phyloP scores from a whole-genome alignment of 768 basidiomycete genomes.

The Agrocybe pediades region DNA sequence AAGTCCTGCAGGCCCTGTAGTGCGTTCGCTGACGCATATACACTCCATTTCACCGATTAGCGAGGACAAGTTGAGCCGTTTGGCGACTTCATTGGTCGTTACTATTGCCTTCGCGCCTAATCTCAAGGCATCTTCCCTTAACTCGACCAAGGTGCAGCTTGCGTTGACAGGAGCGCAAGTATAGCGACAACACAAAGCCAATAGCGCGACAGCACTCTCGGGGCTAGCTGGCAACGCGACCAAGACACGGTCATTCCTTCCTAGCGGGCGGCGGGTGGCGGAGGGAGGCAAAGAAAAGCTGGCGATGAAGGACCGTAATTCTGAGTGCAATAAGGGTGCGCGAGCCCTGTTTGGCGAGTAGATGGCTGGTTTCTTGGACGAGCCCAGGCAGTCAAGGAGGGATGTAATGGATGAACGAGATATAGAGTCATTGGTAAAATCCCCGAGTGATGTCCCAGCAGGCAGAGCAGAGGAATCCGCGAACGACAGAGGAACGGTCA shows the following conservation, averaged over 20 bases:
- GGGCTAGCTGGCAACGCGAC: constrained; percentile 46
- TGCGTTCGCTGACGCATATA: constrained; percentile 34
- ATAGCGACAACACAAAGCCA: constrained; percentile 44
- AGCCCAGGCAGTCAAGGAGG: constrained; percentile 42
- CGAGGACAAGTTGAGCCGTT: constrained; percentile 35
- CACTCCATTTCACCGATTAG: constrained; percentile 37
- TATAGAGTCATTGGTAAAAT: constrained; percentile 33
- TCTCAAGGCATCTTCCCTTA: constrained; percentile 41
- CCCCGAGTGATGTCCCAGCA: constrained; percentile 36
- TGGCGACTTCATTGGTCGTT: constrained; percentile 40
- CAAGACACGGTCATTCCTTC: constrained; percentile 48
- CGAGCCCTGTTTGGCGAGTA: constrained; percentile 39
- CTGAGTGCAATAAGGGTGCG: constrained; percentile 35
- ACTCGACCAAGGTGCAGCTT: constrained; percentile 44
- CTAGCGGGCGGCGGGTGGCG: constrained; percentile 25
- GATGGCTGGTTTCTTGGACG: constrained; percentile 35
- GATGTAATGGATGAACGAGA: constrained; percentile 31
- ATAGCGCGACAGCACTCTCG: constrained; percentile 47
- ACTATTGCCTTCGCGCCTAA: constrained; percentile 42
- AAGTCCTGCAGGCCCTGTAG: constrained; percentile 37
- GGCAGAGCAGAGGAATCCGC: constrained; percentile 20
- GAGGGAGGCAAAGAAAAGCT: constrained; percentile 43
- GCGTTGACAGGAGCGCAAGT: constrained; percentile 50
- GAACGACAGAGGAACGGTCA: constrained; percentile 32
- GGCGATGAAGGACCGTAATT: constrained; percentile 37